Percentiles rank a stretch among this genome's conserved stretches.
Conservation (phyloP, 305 asterid species). For the Solanum hybrid region DNA sequence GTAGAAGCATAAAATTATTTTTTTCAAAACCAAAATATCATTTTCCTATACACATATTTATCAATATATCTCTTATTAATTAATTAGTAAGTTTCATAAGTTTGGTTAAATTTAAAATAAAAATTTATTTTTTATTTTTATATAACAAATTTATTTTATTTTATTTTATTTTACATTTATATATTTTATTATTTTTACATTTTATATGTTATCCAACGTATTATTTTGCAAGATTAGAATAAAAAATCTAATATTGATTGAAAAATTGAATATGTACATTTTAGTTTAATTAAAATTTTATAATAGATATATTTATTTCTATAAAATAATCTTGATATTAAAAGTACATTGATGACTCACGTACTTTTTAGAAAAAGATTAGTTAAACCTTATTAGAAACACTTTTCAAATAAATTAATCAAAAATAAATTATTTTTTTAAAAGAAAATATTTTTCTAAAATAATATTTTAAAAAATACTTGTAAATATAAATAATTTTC, state of each 20-base stretch:
- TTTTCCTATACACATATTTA: background rate
- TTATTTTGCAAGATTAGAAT: background rate
- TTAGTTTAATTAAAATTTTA: too few species aligned
- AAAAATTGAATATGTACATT: too few species aligned
- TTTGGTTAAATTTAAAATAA: background rate
- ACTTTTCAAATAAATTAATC: background rate
- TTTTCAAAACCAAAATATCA: background rate
- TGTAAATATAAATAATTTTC: too few species aligned
- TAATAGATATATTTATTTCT: too few species aligned
- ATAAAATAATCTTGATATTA: too few species aligned
- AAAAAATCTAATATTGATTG: background rate
- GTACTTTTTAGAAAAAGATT: background rate
- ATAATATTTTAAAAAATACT: background rate
- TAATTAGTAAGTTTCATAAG: background rate
- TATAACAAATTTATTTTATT: too few species aligned
- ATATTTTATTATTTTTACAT: background rate
- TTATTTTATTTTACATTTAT: too few species aligned
- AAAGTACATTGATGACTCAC: background rate
- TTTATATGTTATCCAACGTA: too few species aligned
- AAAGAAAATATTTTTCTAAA: too few species aligned
- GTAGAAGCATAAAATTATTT: background rate
- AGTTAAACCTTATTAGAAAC: background rate
- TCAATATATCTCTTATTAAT: background rate
- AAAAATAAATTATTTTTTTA: too few species aligned
- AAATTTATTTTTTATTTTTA: too few species aligned